Conservation (phyloP, 208 protist species). For the Acanthamoeba healyi region DNA sequence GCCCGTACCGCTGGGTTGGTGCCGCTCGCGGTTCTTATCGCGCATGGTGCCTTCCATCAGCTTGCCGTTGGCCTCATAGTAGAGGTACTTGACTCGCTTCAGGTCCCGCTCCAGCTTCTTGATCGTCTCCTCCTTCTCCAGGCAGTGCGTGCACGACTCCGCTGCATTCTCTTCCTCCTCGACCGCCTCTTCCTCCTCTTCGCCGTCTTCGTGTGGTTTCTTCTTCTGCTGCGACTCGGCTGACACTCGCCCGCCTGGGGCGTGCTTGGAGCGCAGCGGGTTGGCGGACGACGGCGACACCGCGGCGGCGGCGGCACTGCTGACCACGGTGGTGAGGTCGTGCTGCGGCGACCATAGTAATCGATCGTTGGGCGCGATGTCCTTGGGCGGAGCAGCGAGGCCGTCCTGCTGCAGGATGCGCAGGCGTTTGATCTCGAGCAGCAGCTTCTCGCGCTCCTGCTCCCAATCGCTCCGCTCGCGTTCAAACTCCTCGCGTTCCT, state of each 20-base stretch:
- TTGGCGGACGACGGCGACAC: background rate
- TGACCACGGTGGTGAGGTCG: background rate
- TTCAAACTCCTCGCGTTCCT: constrained; percentile 51
- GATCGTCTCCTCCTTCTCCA: constrained; percentile 73
- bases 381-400: background rate
- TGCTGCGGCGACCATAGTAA: constrained; percentile 44
- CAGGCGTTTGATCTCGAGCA: constrained; percentile 25
- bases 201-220: constrained; percentile 3
- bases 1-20: background rate
- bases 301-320: background rate
- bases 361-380: background rate
- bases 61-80: constrained; percentile 56
- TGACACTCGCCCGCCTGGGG: background rate
- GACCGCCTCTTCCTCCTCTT: background rate
- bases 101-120: constrained; percentile 73
- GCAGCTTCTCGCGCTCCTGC: constrained; percentile 49
- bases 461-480: constrained; percentile 38
- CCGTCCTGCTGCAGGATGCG: constrained; percentile 7
- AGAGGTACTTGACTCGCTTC: constrained; percentile 70
- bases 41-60: constrained; percentile 12
- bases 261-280: background rate
- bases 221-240: background rate
- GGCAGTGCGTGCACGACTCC: background rate
- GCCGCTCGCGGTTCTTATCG: constrained; percentile 57
- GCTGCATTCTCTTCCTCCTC: constrained; percentile 61